These are phyloP conservation scores for Hibiscus syriacus DNA, from an alignment of 345 rosid species.

Conservation along the genomic window DNA sequence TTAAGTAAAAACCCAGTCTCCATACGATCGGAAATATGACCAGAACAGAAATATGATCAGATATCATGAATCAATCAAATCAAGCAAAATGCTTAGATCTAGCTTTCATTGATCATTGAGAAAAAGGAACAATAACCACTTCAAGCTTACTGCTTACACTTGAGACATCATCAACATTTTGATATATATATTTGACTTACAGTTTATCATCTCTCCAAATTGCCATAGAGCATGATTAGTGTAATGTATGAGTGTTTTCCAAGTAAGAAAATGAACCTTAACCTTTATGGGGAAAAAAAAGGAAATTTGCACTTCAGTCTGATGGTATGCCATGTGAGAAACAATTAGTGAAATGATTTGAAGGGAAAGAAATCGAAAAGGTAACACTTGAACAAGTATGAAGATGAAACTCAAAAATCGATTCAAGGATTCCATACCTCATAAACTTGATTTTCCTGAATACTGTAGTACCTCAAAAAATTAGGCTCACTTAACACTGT, in stretches of 20 bases:
- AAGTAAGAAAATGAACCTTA: neutral
- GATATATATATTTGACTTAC: neutral
- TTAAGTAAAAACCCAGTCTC: too few relatives aligned
- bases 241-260: neutral
- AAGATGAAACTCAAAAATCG: slow-evolving; percentile 16
- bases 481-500: slow-evolving; percentile 27
- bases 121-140: neutral
- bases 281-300: neutral
- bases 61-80: too few relatives aligned
- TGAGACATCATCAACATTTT: neutral
- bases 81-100: too few relatives aligned
- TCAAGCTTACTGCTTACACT: neutral
- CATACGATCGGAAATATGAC: too few relatives aligned
- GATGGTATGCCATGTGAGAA: neutral
- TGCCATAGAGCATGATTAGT: neutral
- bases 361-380: neutral
- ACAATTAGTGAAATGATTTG: neutral
- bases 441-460: slow-evolving; percentile 15
- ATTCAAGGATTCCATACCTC: slow-evolving; percentile 18
- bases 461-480: slow-evolving; percentile 34
- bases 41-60: too few relatives aligned
- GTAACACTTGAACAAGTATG: neutral
- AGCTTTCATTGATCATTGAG: too few relatives aligned
- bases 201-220: neutral
- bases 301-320: neutral